Conservation (phyloP, 1,139 yeast genomes). For the Diutina mesorugosa region DNA sequence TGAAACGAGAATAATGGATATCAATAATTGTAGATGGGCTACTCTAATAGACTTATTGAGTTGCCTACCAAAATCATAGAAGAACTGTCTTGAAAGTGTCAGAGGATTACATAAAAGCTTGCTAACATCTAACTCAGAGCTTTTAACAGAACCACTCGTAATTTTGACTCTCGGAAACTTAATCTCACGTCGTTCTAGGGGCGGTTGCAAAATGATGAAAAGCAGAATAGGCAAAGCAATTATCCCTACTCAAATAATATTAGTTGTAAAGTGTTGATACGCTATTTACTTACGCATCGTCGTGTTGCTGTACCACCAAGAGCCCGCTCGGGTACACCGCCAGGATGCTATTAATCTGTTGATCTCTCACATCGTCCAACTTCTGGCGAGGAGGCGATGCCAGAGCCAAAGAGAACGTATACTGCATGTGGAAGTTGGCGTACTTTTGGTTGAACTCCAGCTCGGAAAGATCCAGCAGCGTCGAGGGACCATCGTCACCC, state of each 20-base stretch:
- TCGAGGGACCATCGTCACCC: slow-evolving; percentile 12
- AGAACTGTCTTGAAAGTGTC: no score
- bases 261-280: background rate
- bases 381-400: slow-evolving; percentile 27
- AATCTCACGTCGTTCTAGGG: no score
- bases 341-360: slow-evolving; percentile 15
- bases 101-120: no score
- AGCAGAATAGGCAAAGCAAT: background rate
- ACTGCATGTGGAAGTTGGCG: slow-evolving; percentile 13
- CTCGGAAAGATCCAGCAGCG: slow-evolving; percentile 31
- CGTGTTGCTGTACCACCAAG: slow-evolving; percentile 21
- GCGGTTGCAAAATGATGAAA: no score
- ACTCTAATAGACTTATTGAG: no score
- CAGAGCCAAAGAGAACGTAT: slow-evolving; percentile 20
- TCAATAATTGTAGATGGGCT: no score
- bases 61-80: no score
- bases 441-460: slow-evolving; percentile 12
- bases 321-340: slow-evolving; percentile 31
- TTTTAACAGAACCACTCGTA: no score
- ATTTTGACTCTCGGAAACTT: no score
- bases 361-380: slow-evolving; percentile 13
- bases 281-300: background rate
- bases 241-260: no score
- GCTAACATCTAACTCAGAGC: no score
- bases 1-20: background rate